Evolutionary conservation across 805 yeast species (phyloP), one percentile per base, ranked within the genome.

Genomic region (Candida andamanensis): DNA sequence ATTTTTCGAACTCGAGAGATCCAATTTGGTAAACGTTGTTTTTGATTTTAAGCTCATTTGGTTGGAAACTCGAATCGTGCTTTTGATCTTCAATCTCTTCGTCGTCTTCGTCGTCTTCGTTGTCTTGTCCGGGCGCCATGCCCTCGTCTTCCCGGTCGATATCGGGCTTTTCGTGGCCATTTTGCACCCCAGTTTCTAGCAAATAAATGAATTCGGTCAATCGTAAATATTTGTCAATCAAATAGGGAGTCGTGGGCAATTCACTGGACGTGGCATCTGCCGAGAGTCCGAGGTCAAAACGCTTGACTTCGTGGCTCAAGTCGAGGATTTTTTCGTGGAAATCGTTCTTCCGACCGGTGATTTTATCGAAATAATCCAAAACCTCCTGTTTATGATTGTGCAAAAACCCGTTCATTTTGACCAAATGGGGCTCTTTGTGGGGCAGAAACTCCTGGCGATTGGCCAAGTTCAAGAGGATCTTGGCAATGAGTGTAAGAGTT

Each of bases 381-480:
- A 87, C 58, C 43, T 84, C 85, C 0, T 44, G 56, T 32, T 68
- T 68, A 46, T 81, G 79, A 11, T 60, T 63, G 2, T 66, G 62
- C 14, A 90, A 66, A 45, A 90, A 87, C 1, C 48, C 48, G 54
- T 92, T 90, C 76, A 90, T 69, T 20, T 60, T 64, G 13, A 72
- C 63, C 57, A 90, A 63, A 66, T 80, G 85, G 0, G 92, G 86
- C 48, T 90, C 97, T 48, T 89, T 90, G 28, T 78, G 77, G 6
- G 85, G 81, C n/a, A 60, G 60, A 55, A 92, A 86, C 29, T 58
- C 56, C 15, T 80, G 75, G 28, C 95, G 59, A 42, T 82, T 90
- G 3, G 95, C 85, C 38, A 90, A 69, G 17, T 83, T 82, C 54
- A 89, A 70, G 20, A 90, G 52, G 5, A 80, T 69, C 50, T 90